A percentile compares a stretch with the other conserved stretches of the same genome.
Evolutionary conservation across 306 rosid species (phyloP).

Genomic region (Sesbania bispinosa): DNA sequence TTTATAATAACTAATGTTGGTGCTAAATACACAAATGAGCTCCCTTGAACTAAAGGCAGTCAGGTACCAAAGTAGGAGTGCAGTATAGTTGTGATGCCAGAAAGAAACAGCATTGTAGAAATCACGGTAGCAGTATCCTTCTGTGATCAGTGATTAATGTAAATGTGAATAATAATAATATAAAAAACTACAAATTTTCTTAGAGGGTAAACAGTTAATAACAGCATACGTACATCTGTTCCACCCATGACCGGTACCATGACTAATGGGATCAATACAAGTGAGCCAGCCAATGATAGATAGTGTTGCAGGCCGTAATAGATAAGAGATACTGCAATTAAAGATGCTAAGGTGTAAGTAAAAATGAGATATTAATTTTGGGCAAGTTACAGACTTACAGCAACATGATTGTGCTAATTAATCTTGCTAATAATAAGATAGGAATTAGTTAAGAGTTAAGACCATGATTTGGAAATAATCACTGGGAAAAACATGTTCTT

Average conservation of each 20-base stretch:
- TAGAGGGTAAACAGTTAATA: constrained; percentile 23
- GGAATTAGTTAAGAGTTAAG: background rate
- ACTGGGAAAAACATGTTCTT: background rate
- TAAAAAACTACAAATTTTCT: constrained; percentile 12
- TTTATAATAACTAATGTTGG: constrained; percentile 78
- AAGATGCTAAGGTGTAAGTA: constrained; percentile 24
- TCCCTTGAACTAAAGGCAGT: constrained; percentile 95
- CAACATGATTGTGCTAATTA: constrained; percentile 16
- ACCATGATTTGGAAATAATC: background rate
- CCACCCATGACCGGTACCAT: constrained; percentile 96
- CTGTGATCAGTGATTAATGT: constrained; percentile 41
- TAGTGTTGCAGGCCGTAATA: constrained; percentile 89
- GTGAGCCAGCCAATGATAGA: constrained; percentile 88
- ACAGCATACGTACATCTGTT: constrained; percentile 63
- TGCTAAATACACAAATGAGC: constrained; percentile 90
- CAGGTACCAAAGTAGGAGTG: constrained; percentile 87
- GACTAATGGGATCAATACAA: constrained; percentile 78
- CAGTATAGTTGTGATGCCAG: constrained; percentile 81
- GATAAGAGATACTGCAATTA: constrained; percentile 61
- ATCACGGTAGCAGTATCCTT: constrained; percentile 84
- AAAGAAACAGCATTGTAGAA: constrained; percentile 84
- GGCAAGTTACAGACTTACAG: constrained; percentile 6
- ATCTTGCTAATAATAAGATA: background rate
- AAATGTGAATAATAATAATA: constrained; percentile 8
- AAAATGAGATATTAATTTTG: background rate